Evolutionary conservation across 2,329 filamentous ascomycete genomes (phyloP), one percentile per base, ranked within the genome.

Genomic region (Clonostachys sp.): DNA sequence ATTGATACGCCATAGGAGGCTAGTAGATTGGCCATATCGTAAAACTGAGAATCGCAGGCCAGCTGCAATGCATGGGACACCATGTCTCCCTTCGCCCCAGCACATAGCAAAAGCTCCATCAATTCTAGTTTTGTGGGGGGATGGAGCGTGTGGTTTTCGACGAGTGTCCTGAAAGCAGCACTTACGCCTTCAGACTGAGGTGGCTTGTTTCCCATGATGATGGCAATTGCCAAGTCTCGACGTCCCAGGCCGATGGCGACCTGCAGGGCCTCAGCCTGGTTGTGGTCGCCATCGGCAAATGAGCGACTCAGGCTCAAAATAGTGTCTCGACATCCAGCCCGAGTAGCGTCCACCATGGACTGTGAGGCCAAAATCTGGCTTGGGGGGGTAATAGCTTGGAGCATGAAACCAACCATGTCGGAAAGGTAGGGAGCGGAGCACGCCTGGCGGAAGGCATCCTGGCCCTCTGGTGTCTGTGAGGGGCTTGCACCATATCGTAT

Each of bases 71-170:
- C 76, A 33, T 65, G 61, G 0, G 76, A 70, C 1, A 79, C 61
- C 1, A 68, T 62, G 13, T 78, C 72, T 2, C 81, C 81, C 12
- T 68, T 64, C 2, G 80, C 79, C 0, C 81, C 80, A 2, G 77
- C 79, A 46, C 80, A 82, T 2, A 85, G 66, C 2, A 85, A 57
- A 4, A 81, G 62, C 55, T 84, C 79, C 0, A 75, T 67, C 51
- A 84, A 63, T 3, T 70, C 68, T 40, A 78, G 61, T 54, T 77
- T 81, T 34, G 74, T 71, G 33, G 71, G 68, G 0, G 74, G 71
- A 6, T 67, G 68, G 16, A 79, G 66, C 3, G 71, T 69, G 3
- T 70, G 57, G 44, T 75, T 71, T 2, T 67, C 58, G 49, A 77
- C 70, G 2, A 82, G 61, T 6, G 68, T 57, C 3, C 64, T 63